Percentiles rank a stretch among this genome's conserved stretches.
Evolutionary conservation across 2,329 filamentous ascomycete species (phyloP).

Genomic region (Kalaharituber pfeilii): DNA sequence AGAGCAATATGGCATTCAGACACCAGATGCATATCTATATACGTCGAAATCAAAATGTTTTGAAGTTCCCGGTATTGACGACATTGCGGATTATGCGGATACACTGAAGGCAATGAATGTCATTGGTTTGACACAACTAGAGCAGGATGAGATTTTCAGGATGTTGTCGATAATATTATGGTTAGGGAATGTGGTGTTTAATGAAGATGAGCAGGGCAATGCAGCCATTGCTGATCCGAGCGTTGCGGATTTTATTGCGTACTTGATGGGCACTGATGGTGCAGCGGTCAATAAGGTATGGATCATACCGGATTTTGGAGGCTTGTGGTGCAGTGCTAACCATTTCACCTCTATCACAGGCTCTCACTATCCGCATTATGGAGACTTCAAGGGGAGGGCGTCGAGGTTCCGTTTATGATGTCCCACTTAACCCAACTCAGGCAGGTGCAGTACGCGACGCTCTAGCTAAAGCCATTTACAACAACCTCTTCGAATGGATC

Average conservation of each 20-base stretch:
- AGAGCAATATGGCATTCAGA: conserved; percentile 77
- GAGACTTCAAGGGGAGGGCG: conserved; percentile 49
- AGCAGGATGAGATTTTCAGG: conserved; percentile 93
- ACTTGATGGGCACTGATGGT: conserved; percentile 67
- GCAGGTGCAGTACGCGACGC: conserved; percentile 77
- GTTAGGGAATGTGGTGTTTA: conserved; percentile 86
- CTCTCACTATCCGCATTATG: conserved; percentile 75
- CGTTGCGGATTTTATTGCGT: conserved; percentile 85
- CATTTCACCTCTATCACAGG: no score
- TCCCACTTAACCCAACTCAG: conserved; percentile 72
- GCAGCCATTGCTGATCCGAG: conserved; percentile 74
- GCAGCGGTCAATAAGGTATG: conserved; percentile 16
- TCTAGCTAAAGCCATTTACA: conserved; percentile 86
- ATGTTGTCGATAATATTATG: conserved; percentile 84
- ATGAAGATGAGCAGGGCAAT: conserved; percentile 76
- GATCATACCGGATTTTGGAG: neutral
- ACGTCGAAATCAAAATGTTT: conserved; percentile 88
- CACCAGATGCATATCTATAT: conserved; percentile 82
- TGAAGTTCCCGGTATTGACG: conserved; percentile 86
- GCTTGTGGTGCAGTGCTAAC: conserved; percentile 36
- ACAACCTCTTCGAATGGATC: conserved; percentile 98
- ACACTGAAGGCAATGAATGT: conserved; percentile 88
- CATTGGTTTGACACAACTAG: conserved; percentile 70
- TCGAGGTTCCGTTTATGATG: conserved; percentile 50
- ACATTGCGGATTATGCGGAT: conserved; percentile 72